phyloP scores from a whole-genome alignment of 164 flowering plant species.

The Umbilicus rupestris region DNA sequence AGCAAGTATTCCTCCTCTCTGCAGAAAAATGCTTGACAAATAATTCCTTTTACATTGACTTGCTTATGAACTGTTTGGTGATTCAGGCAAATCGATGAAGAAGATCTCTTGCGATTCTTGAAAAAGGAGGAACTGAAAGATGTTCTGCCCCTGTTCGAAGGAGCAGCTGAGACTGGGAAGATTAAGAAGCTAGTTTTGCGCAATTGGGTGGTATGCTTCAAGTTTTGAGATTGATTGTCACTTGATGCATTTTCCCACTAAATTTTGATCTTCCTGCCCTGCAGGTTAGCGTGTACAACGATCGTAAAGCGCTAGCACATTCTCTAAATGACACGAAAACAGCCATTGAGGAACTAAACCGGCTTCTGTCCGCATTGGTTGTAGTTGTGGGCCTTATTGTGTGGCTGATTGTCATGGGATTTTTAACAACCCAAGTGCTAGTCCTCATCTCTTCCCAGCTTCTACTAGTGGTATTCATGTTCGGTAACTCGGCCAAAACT shows the following conservation, averaged over 20 bases:
- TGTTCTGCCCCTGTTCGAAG: slow-evolving; percentile 59
- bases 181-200: slow-evolving; percentile 48
- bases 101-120: slow-evolving; percentile 68
- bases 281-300: slow-evolving; percentile 69
- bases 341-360: slow-evolving; percentile 74
- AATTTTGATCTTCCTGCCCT: slow-evolving; percentile 8
- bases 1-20: slow-evolving; percentile 40
- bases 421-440: slow-evolving; percentile 56
- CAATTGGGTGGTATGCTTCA: slow-evolving; percentile 68
- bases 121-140: slow-evolving; percentile 47
- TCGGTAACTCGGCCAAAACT: slow-evolving; percentile 69
- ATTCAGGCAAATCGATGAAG: slow-evolving; percentile 60
- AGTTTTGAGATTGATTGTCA: no score
- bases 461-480: slow-evolving; percentile 54
- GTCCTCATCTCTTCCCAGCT: slow-evolving; percentile 76
- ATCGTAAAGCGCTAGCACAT: slow-evolving; percentile 68
- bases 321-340: slow-evolving; percentile 82
- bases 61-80: slow-evolving; percentile 10
- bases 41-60: neutral
- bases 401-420: slow-evolving; percentile 61
- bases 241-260: no score
- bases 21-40: neutral
- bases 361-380: slow-evolving; percentile 34
- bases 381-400: slow-evolving; percentile 38
- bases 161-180: slow-evolving; percentile 52